Evolutionary conservation across 495 filamentous ascomycete species (phyloP), one percentile per base, ranked within the genome.

Genomic region (Tuber borchii): DNA sequence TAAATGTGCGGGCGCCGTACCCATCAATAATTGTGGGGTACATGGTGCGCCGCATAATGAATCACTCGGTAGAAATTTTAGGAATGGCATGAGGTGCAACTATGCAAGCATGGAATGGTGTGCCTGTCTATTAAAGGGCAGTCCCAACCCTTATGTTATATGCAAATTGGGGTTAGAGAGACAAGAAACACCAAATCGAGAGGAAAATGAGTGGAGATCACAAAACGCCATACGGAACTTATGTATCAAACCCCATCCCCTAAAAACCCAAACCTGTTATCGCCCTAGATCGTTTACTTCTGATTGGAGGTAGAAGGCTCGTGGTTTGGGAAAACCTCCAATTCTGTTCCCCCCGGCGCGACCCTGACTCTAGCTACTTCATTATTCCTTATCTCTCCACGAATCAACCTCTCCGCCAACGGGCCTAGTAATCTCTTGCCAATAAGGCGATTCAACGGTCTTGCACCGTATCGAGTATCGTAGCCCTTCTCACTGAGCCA

Each of bases 371-470:
- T 85, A 22, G 92, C 94, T 9, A 84, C 86, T 77, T 97, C 91
- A 1, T 93, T 95, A 45, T 84, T 87, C 83, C 89, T 90, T 48
- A 98, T 85, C 82, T 94, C 87, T 17, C 95, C 95, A 51, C 93
- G 87, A 75, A 97, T 97, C 78, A 99, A 94, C 86, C 90, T 91
- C 78, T 96, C 93, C 0, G 96, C 95, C 42, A 98, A 86, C 8
- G 89, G 87, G 85, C 97, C 97, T 71, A 93, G 92, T 75, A 99
- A 91, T 83, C 96, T 87, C 82, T 92, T 97, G 12, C 90, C 87
- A 74, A 99, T 97, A 22, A 97, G 87, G 43, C 96, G 87, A 82
- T 98, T 98, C 46, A 98, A 87, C 42, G 95, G 95, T n/a, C 96
- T 87, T 34, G 95, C 95, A 75, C 96, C 95, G 83, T 93, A 98